Percentiles rank a stretch among this genome's conserved stretches.
Conservation (phyloP, 106 monocot species). For the Dioscorea alata region DNA sequence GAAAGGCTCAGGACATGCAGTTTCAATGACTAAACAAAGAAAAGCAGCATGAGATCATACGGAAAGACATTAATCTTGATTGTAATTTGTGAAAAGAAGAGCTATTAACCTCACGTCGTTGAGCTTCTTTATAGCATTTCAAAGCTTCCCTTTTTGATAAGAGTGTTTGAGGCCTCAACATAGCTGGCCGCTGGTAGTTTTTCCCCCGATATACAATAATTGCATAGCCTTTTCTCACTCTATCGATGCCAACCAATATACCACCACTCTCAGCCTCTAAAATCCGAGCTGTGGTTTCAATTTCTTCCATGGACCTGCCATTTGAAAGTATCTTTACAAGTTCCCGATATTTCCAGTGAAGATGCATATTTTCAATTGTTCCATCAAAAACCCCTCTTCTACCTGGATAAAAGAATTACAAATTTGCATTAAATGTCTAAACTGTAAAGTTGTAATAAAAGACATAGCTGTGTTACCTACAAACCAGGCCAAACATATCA, state of each 20-base stretch:
- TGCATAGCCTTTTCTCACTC: slow-evolving; percentile 89
- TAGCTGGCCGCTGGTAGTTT: slow-evolving; percentile 69
- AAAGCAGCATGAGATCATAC: background rate
- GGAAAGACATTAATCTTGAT: slow-evolving; percentile 6
- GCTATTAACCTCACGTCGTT: slow-evolving; percentile 62
- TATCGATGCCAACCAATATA: slow-evolving; percentile 83
- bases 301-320: slow-evolving; percentile 41
- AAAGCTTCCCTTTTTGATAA: slow-evolving; percentile 79
- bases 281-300: slow-evolving; percentile 49
- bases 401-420: slow-evolving; percentile 29
- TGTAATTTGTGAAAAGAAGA: background rate
- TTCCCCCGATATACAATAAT: slow-evolving; percentile 94
- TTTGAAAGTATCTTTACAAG: slow-evolving; percentile 91
- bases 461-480: too few species aligned
- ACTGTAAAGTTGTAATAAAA: too few species aligned
- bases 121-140: slow-evolving; percentile 66
- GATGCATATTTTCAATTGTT: slow-evolving; percentile 99
- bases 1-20: slow-evolving; percentile 83
- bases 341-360: slow-evolving; percentile 99
- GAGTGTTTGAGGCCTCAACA: slow-evolving; percentile 70
- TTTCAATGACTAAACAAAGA: slow-evolving; percentile 71
- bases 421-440: background rate
- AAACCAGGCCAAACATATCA: too few species aligned
- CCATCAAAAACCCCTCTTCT: slow-evolving; percentile 97
- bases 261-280: slow-evolving; percentile 95